These are phyloP conservation scores for Zea mays DNA, from an alignment of 176 grass and related monocot genomes.

Conservation along the genomic window Zm-B73-REFERENCE-NAM-5.0 NC_050103.1:17617001-17617500, in stretches of 20 bases:
- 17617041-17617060: background rate
- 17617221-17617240: no score
- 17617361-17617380: no score
- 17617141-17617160: background rate
- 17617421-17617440: no score
- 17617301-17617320: slow-evolving; percentile 2
- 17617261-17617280: background rate
- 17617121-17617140: background rate
- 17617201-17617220: no score
- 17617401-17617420: no score
- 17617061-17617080: background rate
- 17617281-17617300: no score
- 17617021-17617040: background rate
- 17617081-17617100: background rate
- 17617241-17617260: background rate
- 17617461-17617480: no score
- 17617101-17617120: background rate
- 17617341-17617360: no score
- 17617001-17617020: background rate
- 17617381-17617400: no score
- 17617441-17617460: no score
- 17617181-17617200: no score
- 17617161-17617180: background rate
- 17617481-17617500: no score
- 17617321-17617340: background rate